These are phyloP conservation scores for Poronia punctata DNA, from an alignment of 495 filamentous ascomycete species.

Conservation along the genomic window DNA sequence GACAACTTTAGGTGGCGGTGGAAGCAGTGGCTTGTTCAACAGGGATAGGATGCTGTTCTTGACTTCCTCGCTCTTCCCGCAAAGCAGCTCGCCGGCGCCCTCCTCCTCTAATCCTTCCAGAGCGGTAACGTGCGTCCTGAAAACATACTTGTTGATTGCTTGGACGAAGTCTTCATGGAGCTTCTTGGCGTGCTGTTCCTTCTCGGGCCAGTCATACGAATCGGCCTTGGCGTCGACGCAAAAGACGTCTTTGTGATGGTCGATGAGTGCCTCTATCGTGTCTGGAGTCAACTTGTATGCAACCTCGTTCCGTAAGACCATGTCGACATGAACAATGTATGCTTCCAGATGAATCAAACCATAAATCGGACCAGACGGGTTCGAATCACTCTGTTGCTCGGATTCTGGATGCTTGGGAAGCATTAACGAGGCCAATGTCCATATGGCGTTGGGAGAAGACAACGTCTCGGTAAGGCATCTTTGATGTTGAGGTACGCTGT, in stretches of 20 bases:
- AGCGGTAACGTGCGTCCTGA: conserved; percentile 79
- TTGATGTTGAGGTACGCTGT: conserved; percentile 94
- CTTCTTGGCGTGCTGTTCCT: conserved; percentile 93
- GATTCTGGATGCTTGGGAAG: conserved; percentile 84
- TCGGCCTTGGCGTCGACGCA: conserved; percentile 82
- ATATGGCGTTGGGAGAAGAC: conserved; percentile 86
- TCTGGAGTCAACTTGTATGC: conserved; percentile 98
- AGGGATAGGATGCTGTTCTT: conserved; percentile 79
- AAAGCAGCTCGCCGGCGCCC: conserved; percentile 86
- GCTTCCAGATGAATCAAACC: conserved; percentile 93
- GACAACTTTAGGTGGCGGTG: conserved; percentile 77
- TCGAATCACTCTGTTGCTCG: conserved; percentile 75
- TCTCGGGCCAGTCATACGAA: conserved; percentile 96
- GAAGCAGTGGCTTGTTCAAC: conserved; percentile 83
- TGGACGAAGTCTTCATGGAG: conserved; percentile 96
- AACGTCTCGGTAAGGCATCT: conserved; percentile 95
- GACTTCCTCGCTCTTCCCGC: conserved; percentile 88
- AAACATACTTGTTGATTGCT: conserved; percentile 96
- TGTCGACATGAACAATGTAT: conserved; percentile 98
- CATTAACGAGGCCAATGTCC: conserved; percentile 92
- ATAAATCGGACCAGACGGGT: conserved; percentile 86
- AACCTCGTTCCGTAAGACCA: conserved; percentile 96
- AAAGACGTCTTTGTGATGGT: conserved; percentile 96
- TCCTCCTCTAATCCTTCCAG: conserved; percentile 97
- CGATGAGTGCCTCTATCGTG: conserved; percentile 88